Evolutionary conservation across 768 basidiomycete genomes (phyloP), one percentile per base, ranked within the genome.

Genomic region (Cubamyces lactineus): DNA sequence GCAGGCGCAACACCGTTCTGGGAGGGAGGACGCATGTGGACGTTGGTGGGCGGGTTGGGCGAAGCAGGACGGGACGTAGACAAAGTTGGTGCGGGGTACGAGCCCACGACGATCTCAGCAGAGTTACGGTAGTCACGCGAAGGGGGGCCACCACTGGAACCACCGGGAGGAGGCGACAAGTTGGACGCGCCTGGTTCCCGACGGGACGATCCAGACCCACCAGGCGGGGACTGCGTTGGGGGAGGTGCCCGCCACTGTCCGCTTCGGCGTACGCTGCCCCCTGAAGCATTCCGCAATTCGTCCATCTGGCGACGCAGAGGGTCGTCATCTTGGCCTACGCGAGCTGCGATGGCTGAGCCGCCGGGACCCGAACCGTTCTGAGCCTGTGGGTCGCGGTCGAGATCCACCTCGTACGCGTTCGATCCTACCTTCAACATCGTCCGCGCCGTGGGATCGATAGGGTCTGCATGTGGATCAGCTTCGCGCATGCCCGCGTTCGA

Each of bases 101-200:
- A 73, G 17, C 92, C 93, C n/a, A 95, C 90, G 30, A 95, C 82
- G 42, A 86, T 66, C 60, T 94, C 87, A 0, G 91, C 93, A 19
- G 86, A 87, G 56, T 85, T 84, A 52, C 86, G 82, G 68, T 91
- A 94, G 72, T 94, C 90, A 24, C 84, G 79, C 40, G 69, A 63
- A 17, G 66, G 61, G 30, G 66, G 65, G 1, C 71, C 69, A 34
- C 66, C 63, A 7, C 62, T 47, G 15, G 69, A 70, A 0, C 46
- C n/a, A 59, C 61, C 57, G 21, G 70, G 79, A 70, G 73, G 80
- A 58, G 76, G 81, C 57, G 78, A 80, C 65, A 81, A 62, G 49
- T 69, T 66, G 11, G 49, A 59, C 15, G 58, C 64, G 24, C 54
- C 46, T 2, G 67, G 53, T 23, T 64, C 66, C 19, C 56, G 50